Conservation (phyloP, 108 stramenopile species). For the Skeletonema marinoi region DNA sequence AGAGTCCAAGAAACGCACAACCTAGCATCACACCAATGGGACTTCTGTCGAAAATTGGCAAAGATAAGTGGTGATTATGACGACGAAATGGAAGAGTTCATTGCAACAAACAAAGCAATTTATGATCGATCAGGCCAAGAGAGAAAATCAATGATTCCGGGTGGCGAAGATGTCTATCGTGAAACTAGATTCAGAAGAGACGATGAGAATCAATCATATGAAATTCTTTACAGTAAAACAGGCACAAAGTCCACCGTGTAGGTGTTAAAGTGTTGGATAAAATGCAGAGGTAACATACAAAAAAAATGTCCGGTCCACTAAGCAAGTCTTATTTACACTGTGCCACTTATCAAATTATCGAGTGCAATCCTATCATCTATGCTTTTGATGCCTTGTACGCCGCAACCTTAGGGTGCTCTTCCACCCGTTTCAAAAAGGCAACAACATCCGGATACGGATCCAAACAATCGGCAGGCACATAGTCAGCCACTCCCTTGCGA, state of each 20-base stretch:
- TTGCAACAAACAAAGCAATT: constrained; percentile 73
- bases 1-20: constrained; percentile 81
- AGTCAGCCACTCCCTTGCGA: constrained; percentile 60
- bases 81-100: constrained; percentile 59
- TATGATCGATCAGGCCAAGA: constrained; percentile 56
- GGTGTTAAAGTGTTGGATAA: background rate
- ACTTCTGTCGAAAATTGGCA: constrained; percentile 73
- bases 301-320: too few species aligned
- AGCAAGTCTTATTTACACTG: too few species aligned
- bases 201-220: constrained; percentile 47
- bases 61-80: constrained; percentile 63
- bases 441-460: constrained; percentile 47
- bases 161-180: constrained; percentile 66
- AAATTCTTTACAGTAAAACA: constrained; percentile 14
- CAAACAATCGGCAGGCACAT: constrained; percentile 61
- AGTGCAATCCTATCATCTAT: background rate
- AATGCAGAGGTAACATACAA: too few species aligned
- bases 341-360: too few species aligned
- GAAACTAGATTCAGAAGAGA: constrained; percentile 41
- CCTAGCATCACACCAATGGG: constrained; percentile 80
- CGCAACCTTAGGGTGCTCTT: constrained; percentile 35
- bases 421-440: constrained; percentile 43
- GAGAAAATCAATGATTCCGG: constrained; percentile 52
- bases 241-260: background rate
- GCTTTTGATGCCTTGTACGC: constrained; percentile 46